These are phyloP conservation scores for Aspergillus ochraceoroseus DNA, from an alignment of 2,329 filamentous ascomycete species.

Conservation along the genomic window DNA sequence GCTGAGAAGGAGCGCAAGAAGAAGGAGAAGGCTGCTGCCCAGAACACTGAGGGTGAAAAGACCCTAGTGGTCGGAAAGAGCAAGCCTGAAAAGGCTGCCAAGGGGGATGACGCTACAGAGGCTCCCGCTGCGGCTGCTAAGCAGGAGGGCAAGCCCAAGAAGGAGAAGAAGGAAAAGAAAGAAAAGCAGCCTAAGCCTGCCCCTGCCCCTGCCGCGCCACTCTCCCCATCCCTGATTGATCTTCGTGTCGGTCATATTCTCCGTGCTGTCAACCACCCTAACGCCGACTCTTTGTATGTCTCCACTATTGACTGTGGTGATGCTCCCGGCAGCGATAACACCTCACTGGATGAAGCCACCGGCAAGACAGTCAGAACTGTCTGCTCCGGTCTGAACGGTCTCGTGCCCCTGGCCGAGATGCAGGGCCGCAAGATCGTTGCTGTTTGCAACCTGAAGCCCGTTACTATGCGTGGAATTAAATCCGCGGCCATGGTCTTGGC, in stretches of 20 bases:
- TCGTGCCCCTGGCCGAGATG: conserved; percentile 92
- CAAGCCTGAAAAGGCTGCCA: conserved; percentile 46
- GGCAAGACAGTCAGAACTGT: conserved; percentile 90
- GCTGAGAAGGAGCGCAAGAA: conserved; percentile 95
- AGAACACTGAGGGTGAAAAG: conserved; percentile 30
- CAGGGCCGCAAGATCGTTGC: conserved; percentile 91
- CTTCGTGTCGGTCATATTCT: conserved; percentile 95
- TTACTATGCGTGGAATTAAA: conserved; percentile 93
- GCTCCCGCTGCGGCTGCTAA: conserved; percentile 38
- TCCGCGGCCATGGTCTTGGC: conserved; percentile 87
- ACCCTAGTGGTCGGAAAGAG: conserved; percentile 38
- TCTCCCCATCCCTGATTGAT: conserved; percentile 83
- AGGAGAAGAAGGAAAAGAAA: conserved; percentile 54
- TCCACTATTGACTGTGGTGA: conserved; percentile 95
- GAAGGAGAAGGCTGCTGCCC: conserved; percentile 71
- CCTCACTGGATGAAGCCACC: conserved; percentile 69
- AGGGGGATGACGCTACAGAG: conserved; percentile 48
- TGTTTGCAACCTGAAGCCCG: conserved; percentile 96
- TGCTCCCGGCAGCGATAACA: conserved; percentile 77
- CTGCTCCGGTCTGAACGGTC: conserved; percentile 91
- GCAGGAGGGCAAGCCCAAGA: conserved; percentile 51
- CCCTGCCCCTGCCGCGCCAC: conserved; percentile 64
- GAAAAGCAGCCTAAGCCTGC: conserved; percentile 75
- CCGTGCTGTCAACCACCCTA: conserved; percentile 90
- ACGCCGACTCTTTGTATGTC: conserved; percentile 92